Conservation (phyloP, 208 protist genomes). For the Trypanosoma mega region DNA sequence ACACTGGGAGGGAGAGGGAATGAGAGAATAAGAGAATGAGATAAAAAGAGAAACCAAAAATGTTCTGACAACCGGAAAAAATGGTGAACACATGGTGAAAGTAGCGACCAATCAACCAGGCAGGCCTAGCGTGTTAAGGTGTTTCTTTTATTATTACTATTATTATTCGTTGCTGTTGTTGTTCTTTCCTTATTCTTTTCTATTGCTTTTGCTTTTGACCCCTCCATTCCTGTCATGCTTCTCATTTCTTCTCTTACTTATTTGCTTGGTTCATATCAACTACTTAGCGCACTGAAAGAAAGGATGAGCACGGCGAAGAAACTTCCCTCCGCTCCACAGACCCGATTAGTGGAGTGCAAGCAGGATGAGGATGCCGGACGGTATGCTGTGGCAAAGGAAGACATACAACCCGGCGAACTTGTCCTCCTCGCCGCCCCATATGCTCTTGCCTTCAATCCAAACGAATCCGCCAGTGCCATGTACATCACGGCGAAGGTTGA, state of each 20-base stretch:
- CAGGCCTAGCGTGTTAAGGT: slow-evolving; percentile 1
- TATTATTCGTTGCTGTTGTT: not conserved
- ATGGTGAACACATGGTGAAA: too few relatives aligned
- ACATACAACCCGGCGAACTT: slow-evolving; percentile 55
- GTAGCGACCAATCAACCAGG: too few relatives aligned
- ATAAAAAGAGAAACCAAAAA: too few relatives aligned
- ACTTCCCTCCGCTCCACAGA: slow-evolving; percentile 24
- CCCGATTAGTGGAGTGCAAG: slow-evolving; percentile 28
- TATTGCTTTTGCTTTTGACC: too few relatives aligned
- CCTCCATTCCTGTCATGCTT: too few relatives aligned
- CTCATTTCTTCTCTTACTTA: too few relatives aligned
- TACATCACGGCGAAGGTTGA: slow-evolving; percentile 38
- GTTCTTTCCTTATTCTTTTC: slow-evolving; percentile 5
- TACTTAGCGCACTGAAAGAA: not conserved
- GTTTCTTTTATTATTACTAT: slow-evolving; percentile 23
- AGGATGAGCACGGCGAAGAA: not conserved
- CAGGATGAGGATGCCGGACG: slow-evolving; percentile 45
- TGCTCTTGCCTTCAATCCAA: slow-evolving; percentile 44
- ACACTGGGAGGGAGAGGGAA: too few relatives aligned
- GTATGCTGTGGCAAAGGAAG: slow-evolving; percentile 38
- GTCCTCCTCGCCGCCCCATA: slow-evolving; percentile 59
- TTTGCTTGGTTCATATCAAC: too few relatives aligned
- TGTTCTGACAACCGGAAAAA: too few relatives aligned
- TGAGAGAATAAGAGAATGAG: too few relatives aligned
- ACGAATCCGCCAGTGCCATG: slow-evolving; percentile 43